phyloP scores from a whole-genome alignment of 2,329 filamentous ascomycete species.

The Sordariomycetes sp. region DNA sequence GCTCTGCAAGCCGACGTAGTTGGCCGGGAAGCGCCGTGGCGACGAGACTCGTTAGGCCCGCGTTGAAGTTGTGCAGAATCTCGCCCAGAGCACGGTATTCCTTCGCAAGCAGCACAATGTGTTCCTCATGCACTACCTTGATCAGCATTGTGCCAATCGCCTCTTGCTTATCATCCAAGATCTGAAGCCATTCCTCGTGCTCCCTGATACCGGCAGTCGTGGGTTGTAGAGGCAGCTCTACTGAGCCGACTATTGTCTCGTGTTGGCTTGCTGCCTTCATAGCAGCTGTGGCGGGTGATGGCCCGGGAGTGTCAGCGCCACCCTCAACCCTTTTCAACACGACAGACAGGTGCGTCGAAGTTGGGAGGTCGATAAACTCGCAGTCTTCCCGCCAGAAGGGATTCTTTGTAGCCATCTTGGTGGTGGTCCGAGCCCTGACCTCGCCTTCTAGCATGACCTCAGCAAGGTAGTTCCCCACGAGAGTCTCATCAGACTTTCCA shows the following conservation, averaged over 20 bases:
- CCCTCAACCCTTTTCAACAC: slow-evolving; percentile 59
- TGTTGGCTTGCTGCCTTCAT: slow-evolving; percentile 30
- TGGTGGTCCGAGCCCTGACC: slow-evolving; percentile 65
- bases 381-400: slow-evolving; percentile 80
- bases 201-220: slow-evolving; percentile 63
- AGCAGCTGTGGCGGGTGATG: slow-evolving; percentile 15
- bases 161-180: slow-evolving; percentile 68
- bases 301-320: slow-evolving; percentile 31
- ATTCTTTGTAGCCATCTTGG: slow-evolving; percentile 60
- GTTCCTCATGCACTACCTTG: slow-evolving; percentile 75
- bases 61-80: slow-evolving; percentile 75
- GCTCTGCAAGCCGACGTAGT: slow-evolving; percentile 72
- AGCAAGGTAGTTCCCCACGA: slow-evolving; percentile 63
- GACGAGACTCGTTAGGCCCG: slow-evolving; percentile 77
- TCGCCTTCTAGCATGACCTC: slow-evolving; percentile 76
- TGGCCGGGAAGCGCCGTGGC: slow-evolving; percentile 69
- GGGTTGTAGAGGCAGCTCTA: slow-evolving; percentile 76
- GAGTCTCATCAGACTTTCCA: slow-evolving; percentile 20
- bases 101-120: slow-evolving; percentile 75
- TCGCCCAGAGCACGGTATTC: slow-evolving; percentile 81
- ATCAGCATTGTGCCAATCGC: slow-evolving; percentile 76
- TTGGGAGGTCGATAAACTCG: slow-evolving; percentile 65
- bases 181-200: slow-evolving; percentile 79
- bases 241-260: slow-evolving; percentile 55
- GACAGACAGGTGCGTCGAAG: slow-evolving; percentile 58